These are phyloP conservation scores for Trametes polyzona DNA, from an alignment of 1,284 basidiomycete genomes.

Conservation along the genomic window DNA sequence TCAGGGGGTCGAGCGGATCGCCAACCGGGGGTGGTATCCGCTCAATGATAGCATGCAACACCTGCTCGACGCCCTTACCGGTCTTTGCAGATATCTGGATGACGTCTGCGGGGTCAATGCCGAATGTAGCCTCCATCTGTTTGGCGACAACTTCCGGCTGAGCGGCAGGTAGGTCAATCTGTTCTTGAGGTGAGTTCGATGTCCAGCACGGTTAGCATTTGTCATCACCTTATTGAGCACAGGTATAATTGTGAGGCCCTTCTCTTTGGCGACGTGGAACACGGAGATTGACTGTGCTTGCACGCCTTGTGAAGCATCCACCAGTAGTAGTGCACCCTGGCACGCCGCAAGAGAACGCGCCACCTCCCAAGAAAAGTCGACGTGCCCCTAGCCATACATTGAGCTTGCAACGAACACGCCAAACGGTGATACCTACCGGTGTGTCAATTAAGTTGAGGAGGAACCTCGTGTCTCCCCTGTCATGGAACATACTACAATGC, in stretches of 20 bases:
- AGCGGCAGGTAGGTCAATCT: slow-evolving; percentile 90
- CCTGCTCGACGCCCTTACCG: slow-evolving; percentile 77
- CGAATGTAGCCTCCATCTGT: slow-evolving; percentile 84
- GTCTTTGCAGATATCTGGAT: slow-evolving; percentile 92
- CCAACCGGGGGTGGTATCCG: slow-evolving; percentile 79
- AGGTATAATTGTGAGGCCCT: slow-evolving; percentile 86
- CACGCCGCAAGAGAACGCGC: slow-evolving; percentile 92
- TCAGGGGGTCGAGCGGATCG: slow-evolving; percentile 57
- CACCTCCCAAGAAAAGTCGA: slow-evolving; percentile 97
- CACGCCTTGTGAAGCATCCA: slow-evolving; percentile 96
- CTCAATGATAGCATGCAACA: slow-evolving; percentile 83
- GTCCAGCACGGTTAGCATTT: not conserved
- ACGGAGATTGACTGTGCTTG: slow-evolving; percentile 98
- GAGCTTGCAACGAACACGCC: not conserved
- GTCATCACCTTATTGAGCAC: slow-evolving; percentile 87
- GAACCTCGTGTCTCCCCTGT: slow-evolving; percentile 56
- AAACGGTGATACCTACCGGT: slow-evolving; percentile 56
- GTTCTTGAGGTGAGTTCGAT: not conserved
- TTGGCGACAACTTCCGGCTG: slow-evolving; percentile 79
- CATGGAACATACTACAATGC: slow-evolving; percentile 73
- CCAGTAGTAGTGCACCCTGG: slow-evolving; percentile 89
- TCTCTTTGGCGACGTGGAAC: slow-evolving; percentile 86
- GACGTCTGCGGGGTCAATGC: slow-evolving; percentile 73
- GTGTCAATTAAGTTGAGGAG: slow-evolving; percentile 98
- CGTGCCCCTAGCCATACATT: slow-evolving; percentile 70